Percentiles rank a stretch among this genome's conserved stretches.
phyloP scores from a whole-genome alignment of 139 green algal genomes.

The Eudorina sp. region DNA sequence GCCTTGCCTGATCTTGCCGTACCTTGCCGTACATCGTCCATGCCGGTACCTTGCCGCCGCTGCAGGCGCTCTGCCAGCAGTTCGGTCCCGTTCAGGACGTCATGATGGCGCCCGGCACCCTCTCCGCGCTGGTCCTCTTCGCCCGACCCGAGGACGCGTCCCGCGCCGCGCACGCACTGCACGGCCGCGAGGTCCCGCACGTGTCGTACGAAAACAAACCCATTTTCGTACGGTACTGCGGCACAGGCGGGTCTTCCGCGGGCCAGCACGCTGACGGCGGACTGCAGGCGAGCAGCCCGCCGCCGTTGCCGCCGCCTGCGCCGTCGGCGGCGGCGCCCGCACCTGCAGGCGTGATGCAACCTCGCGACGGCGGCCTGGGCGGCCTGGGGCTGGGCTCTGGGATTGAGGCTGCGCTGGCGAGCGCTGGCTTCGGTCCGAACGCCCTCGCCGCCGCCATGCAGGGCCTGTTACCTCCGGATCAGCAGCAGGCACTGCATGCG shows the following conservation, averaged over 20 bases:
- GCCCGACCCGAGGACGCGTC: conserved; percentile 66
- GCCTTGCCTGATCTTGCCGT: too few relatives aligned
- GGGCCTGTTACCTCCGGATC: conserved; percentile 61
- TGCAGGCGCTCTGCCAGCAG: conserved; percentile 76
- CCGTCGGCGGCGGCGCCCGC: neutral
- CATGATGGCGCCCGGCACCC: conserved; percentile 81
- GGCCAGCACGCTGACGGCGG: neutral
- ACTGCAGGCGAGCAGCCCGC: neutral
- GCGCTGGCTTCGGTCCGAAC: conserved; percentile 23
- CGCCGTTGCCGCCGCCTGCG: neutral
- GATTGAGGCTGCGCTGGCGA: conserved; percentile 14
- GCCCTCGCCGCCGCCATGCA: conserved; percentile 29
- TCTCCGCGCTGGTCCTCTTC: conserved; percentile 89
- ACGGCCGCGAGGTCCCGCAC: conserved; percentile 51
- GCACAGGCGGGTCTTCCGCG: neutral
- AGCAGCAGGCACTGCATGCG: conserved; percentile 64
- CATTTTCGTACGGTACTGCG: conserved; percentile 16
- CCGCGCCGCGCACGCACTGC: conserved; percentile 61
- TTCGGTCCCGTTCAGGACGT: conserved; percentile 82
- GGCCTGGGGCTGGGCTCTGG: neutral
- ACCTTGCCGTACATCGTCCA: too few relatives aligned
- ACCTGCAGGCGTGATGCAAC: too few relatives aligned
- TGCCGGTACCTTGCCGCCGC: neutral
- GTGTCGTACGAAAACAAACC: conserved; percentile 44
- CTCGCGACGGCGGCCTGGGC: neutral